These are phyloP conservation scores for Lodderomyces orthopsilosis DNA, from an alignment of 1,139 yeast species.

Conservation along the genomic window DNA sequence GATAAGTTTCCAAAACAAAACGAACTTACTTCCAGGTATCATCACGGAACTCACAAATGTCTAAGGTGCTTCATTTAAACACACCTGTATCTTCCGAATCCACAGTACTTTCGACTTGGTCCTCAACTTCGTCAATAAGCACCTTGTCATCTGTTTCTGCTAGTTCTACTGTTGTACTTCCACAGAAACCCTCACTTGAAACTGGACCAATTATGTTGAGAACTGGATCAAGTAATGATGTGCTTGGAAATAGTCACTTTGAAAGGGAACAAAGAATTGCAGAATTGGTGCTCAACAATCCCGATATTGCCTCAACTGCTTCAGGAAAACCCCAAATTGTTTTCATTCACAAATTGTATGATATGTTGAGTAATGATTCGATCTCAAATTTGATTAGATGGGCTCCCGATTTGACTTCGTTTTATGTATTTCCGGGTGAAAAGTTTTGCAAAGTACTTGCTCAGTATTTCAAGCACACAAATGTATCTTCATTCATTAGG, in stretches of 20 bases:
- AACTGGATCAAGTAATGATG: neutral
- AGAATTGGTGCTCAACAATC: neutral
- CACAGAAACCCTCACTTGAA: neutral
- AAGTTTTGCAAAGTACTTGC: slow-evolving; percentile 58
- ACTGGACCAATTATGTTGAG: neutral
- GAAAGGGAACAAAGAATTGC: neutral
- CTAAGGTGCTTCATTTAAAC: neutral
- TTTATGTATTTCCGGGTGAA: slow-evolving; percentile 48
- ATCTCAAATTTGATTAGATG: slow-evolving; percentile 49
- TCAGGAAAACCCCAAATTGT: slow-evolving; percentile 44
- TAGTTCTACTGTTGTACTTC: neutral
- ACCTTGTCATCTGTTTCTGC: neutral
- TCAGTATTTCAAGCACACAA: slow-evolving; percentile 72
- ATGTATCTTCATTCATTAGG: slow-evolving; percentile 75
- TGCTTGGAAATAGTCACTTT: neutral
- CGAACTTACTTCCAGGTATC: neutral
- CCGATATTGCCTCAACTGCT: neutral
- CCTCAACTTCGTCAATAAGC: neutral
- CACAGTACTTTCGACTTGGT: slow-evolving; percentile 1
- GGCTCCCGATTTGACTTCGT: slow-evolving; percentile 37
- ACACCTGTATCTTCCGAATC: neutral
- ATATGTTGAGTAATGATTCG: slow-evolving; percentile 56
- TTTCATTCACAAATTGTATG: slow-evolving; percentile 62
- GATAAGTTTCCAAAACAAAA: neutral
- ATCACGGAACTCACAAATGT: neutral